phyloP scores from a whole-genome alignment of 306 rosid genomes.

The Castanea sativa region DNA sequence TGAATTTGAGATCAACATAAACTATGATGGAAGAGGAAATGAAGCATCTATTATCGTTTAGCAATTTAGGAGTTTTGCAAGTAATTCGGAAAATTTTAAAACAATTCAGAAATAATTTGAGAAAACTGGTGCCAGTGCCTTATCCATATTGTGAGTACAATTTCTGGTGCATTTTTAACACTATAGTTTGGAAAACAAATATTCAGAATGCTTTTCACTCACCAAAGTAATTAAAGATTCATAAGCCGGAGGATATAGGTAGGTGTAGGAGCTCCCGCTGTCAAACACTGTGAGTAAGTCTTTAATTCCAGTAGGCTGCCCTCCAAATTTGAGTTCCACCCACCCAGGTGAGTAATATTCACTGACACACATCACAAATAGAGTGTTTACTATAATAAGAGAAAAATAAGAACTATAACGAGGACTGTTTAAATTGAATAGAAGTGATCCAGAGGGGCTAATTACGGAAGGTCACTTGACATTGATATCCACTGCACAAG shows the following conservation, averaged over 20 bases:
- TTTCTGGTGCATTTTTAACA: no score
- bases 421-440: constrained; percentile 2
- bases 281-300: constrained; percentile 53
- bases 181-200: background rate
- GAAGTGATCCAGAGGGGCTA: constrained; percentile 20
- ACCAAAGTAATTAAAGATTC: constrained; percentile 58
- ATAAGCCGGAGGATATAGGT: constrained; percentile 64
- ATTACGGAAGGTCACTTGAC: constrained; percentile 57
- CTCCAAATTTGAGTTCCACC: constrained; percentile 67
- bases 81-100: no score
- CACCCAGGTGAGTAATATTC: constrained; percentile 81
- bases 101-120: no score
- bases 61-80: no score
- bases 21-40: no score
- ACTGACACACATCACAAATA: constrained; percentile 46
- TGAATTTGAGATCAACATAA: background rate
- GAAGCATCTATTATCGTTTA: no score
- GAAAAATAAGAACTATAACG: background rate
- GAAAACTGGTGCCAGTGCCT: no score
- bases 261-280: constrained; percentile 89
- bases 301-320: constrained; percentile 52
- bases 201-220: constrained; percentile 32
- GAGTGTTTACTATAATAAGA: background rate
- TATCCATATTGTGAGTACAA: no score
- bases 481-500: constrained; percentile 60